Base-by-base conservation (phyloP, 2,329 filamentous ascomycete genomes). In the Emmonsia crescens region DNA sequence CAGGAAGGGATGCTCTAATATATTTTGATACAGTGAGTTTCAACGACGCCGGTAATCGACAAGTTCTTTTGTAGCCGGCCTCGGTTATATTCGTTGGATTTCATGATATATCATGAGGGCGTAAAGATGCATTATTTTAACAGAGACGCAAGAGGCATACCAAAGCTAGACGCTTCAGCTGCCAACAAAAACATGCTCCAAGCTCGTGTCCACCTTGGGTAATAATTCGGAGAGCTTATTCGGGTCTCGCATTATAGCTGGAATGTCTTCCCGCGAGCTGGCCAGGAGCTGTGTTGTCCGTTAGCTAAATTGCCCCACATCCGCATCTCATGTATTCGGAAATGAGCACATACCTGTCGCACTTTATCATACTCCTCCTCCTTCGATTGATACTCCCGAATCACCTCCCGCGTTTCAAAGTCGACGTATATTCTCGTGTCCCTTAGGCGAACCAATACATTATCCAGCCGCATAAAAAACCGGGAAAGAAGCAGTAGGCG, bases 341-440 rank as follows among this genome's bases (percentile, higher is more conserved):
- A 48, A 57, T 54, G 57, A 59, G 76, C 83, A 31, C 29, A 71
- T 74, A 89, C 88, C 79, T 82, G 80, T 72, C 87, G 87, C 12
- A 96, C 85, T 40, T 85, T 84, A 33, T 87, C 87, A 73, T 95
- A 96, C 60, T 78, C 82, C 59, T 88, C 88, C 78, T 99, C 93
- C 72, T 89, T 87, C n/a, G 88, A 87, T 24, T 89, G 89, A 71
- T 96, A 96, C 76, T 99, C 93, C 65, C 93, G 81, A 36, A 96
- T 87, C 36, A 97, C 87, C 70, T 89, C 84, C 58, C 87, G 84
- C 21, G 82, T 85, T 49, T 80, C 84, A 73, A 97, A 96, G 72
- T 99, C 94, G 61, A 96, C 84, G 73, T 95, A 99, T 40, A 99
- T 81, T 64, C 94, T 82, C 0, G 93, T 97, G 72, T 99, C 94